A percentile compares a stretch with the other conserved stretches of the same genome.
These are phyloP conservation scores for Triangularia verruculosa DNA, from an alignment of 2,329 filamentous ascomycete genomes.

Conservation along the genomic window DNA sequence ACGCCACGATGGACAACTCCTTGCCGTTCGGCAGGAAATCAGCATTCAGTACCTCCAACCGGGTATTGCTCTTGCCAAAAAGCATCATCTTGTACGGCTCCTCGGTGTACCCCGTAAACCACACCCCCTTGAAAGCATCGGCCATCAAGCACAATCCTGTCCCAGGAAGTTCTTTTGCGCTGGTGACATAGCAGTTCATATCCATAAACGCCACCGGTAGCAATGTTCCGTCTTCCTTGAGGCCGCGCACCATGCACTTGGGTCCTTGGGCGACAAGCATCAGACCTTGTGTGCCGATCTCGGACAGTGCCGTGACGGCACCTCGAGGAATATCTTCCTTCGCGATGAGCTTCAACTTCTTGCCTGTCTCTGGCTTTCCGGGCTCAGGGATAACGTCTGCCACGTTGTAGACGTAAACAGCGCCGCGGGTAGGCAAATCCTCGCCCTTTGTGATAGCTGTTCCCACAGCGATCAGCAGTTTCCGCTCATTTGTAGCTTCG, in stretches of 20 bases:
- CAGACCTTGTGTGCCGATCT: conserved; percentile 82
- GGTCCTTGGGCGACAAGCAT: conserved; percentile 90
- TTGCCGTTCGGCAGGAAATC: conserved; percentile 87
- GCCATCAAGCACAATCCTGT: conserved; percentile 85
- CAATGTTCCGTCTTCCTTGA: conserved; percentile 92
- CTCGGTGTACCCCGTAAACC: conserved; percentile 95
- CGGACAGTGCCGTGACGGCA: conserved; percentile 81
- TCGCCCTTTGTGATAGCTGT: conserved; percentile 86
- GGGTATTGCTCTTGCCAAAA: conserved; percentile 80
- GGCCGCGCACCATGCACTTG: conserved; percentile 92
- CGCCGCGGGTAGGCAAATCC: conserved; percentile 80
- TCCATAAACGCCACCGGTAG: conserved; percentile 96
- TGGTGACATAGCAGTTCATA: conserved; percentile 88
- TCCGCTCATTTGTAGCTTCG: conserved; percentile 83
- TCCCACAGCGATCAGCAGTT: conserved; percentile 77
- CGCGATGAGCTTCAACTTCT: conserved; percentile 78
- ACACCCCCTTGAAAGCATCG: conserved; percentile 88
- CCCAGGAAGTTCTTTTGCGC: conserved; percentile 76
- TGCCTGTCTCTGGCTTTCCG: conserved; percentile 78
- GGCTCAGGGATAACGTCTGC: conserved; percentile 90
- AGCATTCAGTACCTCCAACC: conserved; percentile 73
- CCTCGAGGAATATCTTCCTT: conserved; percentile 90
- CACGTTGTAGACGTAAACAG: conserved; percentile 87
- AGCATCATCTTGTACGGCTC: conserved; percentile 95
- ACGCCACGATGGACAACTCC: conserved; percentile 76